These are phyloP conservation scores for Sclerospora graminicola DNA, from an alignment of 352 stramenopile genomes.

Conservation along the genomic window DNA sequence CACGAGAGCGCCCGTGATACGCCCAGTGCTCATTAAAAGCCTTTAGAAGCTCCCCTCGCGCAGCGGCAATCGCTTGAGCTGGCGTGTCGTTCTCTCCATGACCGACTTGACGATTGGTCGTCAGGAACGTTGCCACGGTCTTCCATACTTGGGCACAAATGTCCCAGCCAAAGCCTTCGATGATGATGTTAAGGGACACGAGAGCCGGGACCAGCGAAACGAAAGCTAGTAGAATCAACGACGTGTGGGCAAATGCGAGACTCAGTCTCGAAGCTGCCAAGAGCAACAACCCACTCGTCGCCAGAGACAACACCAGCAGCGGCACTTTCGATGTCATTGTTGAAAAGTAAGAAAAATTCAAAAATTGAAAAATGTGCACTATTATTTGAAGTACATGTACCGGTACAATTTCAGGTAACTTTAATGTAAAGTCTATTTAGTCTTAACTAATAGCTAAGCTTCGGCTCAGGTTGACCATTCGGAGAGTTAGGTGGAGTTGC, in stretches of 20 bases:
- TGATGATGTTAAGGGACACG: constrained; percentile 28
- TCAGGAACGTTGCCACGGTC: no score
- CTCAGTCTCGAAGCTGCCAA: constrained; percentile 1
- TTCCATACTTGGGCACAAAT: constrained; percentile 22
- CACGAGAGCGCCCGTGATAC: constrained; percentile 16
- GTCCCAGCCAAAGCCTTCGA: constrained; percentile 23
- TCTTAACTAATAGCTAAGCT: no score
- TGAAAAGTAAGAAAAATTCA: no score
- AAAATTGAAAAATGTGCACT: no score
- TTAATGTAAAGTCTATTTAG: no score
- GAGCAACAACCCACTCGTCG: constrained; percentile 19
- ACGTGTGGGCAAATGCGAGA: constrained; percentile 1
- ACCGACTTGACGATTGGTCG: constrained; percentile 11
- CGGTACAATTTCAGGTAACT: no score
- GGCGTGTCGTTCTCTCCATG: constrained; percentile 2
- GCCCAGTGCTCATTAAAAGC: constrained; percentile 38
- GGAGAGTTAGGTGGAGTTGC: no score
- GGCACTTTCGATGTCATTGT: constrained; percentile 31
- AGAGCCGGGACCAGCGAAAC: constrained; percentile 43
- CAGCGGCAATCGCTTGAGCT: constrained; percentile 16
- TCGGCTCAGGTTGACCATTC: no score
- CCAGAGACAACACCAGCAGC: constrained; percentile 16
- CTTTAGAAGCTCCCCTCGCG: constrained; percentile 33
- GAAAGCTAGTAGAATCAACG: constrained; percentile 31
- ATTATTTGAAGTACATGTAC: no score